phyloP scores from a whole-genome alignment of 2,329 filamentous ascomycete species.

The Microcyclospora tardicrescens region DNA sequence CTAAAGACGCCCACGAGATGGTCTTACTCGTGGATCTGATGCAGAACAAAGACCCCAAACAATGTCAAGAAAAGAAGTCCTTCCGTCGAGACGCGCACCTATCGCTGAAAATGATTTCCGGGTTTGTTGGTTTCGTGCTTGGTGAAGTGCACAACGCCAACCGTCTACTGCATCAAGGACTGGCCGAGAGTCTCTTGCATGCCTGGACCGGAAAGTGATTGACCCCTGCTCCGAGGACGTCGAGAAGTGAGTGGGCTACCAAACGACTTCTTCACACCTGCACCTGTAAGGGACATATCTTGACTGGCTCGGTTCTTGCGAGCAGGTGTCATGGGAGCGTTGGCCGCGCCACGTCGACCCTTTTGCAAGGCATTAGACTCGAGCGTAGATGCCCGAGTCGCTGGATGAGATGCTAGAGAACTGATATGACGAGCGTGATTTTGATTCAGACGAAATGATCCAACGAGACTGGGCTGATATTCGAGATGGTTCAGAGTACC shows the following conservation, averaged over 20 bases:
- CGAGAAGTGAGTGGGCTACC: constrained; percentile 9
- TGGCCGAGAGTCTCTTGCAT: constrained; percentile 6
- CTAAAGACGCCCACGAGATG: no score
- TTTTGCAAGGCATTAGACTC: constrained; percentile 49
- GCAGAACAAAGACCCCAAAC: no score
- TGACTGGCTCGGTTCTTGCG: constrained; percentile 33
- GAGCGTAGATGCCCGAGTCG: constrained; percentile 50
- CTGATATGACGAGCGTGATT: constrained; percentile 36
- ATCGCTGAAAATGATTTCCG: no score
- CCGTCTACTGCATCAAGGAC: constrained; percentile 3
- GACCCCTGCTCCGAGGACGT: constrained; percentile 10
- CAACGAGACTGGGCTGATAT: constrained; percentile 49
- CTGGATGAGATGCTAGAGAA: constrained; percentile 46
- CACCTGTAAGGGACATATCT: constrained; percentile 13
- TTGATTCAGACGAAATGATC: constrained; percentile 58
- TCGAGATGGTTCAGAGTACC: constrained; percentile 52
- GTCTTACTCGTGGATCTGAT: no score
- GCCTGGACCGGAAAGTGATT: constrained; percentile 3
- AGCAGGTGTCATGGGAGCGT: constrained; percentile 54
- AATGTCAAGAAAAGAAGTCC: no score
- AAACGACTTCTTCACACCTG: constrained; percentile 17
- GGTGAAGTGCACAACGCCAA: no score
- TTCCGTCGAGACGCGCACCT: no score
- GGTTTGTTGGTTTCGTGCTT: no score
- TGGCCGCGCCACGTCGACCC: constrained; percentile 52